These are phyloP conservation scores for Luffa aegyptiaca DNA, from an alignment of 306 rosid species.

Conservation along the genomic window DNA sequence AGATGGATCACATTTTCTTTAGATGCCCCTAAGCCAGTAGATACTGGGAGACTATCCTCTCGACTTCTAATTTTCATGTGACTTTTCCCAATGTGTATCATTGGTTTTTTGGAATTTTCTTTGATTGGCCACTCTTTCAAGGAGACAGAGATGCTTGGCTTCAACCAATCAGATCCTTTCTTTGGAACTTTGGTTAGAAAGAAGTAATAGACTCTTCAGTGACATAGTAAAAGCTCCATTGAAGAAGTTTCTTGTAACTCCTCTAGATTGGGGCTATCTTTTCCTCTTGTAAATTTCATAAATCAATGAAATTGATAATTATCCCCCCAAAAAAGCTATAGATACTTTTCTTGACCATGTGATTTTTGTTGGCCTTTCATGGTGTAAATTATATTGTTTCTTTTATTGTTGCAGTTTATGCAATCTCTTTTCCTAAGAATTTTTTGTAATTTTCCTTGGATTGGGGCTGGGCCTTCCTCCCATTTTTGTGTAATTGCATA, in stretches of 20 bases:
- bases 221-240: background rate
- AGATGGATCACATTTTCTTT: background rate
- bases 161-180: background rate
- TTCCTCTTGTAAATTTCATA: background rate
- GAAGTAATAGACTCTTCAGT: background rate
- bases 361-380: background rate
- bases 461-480: background rate
- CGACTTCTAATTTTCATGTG: background rate
- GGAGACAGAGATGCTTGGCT: background rate
- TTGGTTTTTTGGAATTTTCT: background rate
- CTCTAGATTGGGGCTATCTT: background rate
- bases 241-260: background rate
- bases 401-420: background rate
- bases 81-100: background rate
- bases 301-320: background rate
- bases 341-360: background rate
- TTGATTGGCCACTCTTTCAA: background rate
- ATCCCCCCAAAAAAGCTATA: background rate
- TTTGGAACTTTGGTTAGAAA: background rate
- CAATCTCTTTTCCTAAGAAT: background rate
- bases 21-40: background rate
- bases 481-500: background rate
- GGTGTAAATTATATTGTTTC: background rate
- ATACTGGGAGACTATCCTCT: background rate
- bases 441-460: background rate